These are phyloP conservation scores for Leptoxyphium fumago DNA, from an alignment of 2,329 filamentous ascomycete species.

Conservation along the genomic window DNA sequence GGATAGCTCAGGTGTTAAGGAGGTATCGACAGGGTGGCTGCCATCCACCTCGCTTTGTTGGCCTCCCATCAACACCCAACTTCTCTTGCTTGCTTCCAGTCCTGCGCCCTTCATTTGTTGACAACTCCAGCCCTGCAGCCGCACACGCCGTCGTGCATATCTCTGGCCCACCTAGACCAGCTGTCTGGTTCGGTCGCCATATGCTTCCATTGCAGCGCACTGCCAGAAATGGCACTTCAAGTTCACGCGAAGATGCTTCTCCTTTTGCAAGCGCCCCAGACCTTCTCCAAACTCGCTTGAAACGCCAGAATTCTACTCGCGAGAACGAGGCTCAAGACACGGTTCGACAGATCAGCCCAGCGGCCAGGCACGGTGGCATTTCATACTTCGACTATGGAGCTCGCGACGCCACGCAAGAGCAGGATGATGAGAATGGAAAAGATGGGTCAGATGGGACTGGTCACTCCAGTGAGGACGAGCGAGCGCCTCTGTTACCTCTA, in stretches of 20 bases:
- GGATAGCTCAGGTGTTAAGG: too few species aligned
- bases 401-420: slow-evolving; percentile 9
- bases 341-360: not conserved
- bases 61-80: too few species aligned
- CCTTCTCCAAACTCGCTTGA: too few species aligned
- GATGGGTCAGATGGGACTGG: slow-evolving; percentile 28
- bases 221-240: not conserved
- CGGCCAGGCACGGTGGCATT: not conserved
- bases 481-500: slow-evolving; percentile 51
- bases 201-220: not conserved
- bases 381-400: not conserved
- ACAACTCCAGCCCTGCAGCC: not conserved
- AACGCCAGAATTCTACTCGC: too few species aligned
- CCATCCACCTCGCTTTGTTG: too few species aligned
- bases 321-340: too few species aligned
- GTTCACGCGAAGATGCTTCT: not conserved
- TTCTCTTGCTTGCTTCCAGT: too few species aligned
- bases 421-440: slow-evolving; percentile 25
- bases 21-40: too few species aligned
- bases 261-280: not conserved
- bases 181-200: not conserved
- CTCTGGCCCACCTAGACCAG: not conserved
- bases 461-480: slow-evolving; percentile 29
- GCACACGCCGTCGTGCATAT: not conserved
- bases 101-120: not conserved